Evolutionary conservation across 1,139 yeast genomes (phyloP).

Genomic region (Sugiyamaella japonica): DNA sequence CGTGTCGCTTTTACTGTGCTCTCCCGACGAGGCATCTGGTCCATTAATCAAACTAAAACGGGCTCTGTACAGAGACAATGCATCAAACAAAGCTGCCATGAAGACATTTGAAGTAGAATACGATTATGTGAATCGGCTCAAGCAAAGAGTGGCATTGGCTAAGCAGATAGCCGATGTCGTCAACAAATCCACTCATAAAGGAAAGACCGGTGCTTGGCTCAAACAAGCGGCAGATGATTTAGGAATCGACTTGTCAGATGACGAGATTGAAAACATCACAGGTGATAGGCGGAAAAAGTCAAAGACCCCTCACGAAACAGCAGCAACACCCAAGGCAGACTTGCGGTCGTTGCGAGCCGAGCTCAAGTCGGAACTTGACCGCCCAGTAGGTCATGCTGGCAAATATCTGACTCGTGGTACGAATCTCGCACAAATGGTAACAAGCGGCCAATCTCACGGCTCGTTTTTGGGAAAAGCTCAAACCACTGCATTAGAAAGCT

Average conservation of each 20-base stretch:
- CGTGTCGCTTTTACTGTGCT: conserved; percentile 86
- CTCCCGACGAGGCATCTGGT: conserved; percentile 89
- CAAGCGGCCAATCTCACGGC: conserved; percentile 68
- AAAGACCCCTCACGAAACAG: conserved; percentile 25
- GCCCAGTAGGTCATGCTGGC: conserved; percentile 56
- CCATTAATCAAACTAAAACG: conserved; percentile 76
- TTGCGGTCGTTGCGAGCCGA: conserved; percentile 53
- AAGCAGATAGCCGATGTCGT: conserved; percentile 72
- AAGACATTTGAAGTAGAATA: conserved; percentile 74
- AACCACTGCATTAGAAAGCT: conserved; percentile 67
- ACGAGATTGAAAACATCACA: conserved; percentile 40
- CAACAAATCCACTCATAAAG: conserved; percentile 56
- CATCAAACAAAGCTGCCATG: conserved; percentile 44
- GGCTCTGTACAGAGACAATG: conserved; percentile 46
- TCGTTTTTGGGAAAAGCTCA: conserved; percentile 70
- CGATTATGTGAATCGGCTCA: conserved; percentile 68
- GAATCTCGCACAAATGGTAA: conserved; percentile 81
- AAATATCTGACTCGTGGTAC: conserved; percentile 81
- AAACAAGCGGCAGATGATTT: conserved; percentile 90
- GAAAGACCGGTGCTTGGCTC: conserved; percentile 79
- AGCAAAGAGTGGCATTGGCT: conserved; percentile 67
- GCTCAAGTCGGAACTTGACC: conserved; percentile 54
- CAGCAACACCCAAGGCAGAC: conserved; percentile 35
- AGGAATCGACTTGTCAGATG: conserved; percentile 71
- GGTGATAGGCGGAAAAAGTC: conserved; percentile 51